Percentiles rank a stretch among this genome's conserved stretches.
Conservation (phyloP, 768 basidiomycete genomes). For the Rhodotorula paludigena region DNA sequence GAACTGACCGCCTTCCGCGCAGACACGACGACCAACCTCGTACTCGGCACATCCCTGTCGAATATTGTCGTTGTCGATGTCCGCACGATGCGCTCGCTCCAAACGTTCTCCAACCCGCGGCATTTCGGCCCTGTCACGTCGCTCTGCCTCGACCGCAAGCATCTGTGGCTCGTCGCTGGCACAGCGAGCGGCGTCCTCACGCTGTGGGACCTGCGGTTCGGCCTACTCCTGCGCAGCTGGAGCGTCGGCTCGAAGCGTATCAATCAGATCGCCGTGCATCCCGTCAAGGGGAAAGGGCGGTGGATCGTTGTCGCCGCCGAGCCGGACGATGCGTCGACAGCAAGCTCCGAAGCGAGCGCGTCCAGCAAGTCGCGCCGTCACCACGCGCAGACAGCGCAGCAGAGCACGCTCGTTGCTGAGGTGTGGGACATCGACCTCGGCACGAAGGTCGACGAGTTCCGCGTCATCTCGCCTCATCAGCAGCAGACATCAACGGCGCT, state of each 20-base stretch:
- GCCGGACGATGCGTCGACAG: background rate
- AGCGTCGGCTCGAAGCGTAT: conserved; percentile 57
- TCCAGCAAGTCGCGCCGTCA: background rate
- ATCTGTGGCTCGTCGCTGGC: conserved; percentile 81
- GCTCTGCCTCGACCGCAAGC: conserved; percentile 75
- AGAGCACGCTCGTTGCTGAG: conserved; percentile 57
- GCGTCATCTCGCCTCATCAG: conserved; percentile 6
- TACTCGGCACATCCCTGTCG: conserved; percentile 80
- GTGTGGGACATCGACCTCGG: conserved; percentile 90
- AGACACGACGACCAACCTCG: conserved; percentile 74
- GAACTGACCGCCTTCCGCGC: no score
- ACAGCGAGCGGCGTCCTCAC: conserved; percentile 78
- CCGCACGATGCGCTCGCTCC: conserved; percentile 71
- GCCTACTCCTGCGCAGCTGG: conserved; percentile 82
- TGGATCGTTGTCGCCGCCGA: conserved; percentile 78
- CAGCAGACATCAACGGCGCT: conserved; percentile 27
- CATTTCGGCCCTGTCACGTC: conserved; percentile 79
- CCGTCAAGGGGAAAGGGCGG: conserved; percentile 75
- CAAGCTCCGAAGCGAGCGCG: background rate
- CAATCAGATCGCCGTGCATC: conserved; percentile 73
- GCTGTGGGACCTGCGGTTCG: conserved; percentile 94
- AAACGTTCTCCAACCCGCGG: conserved; percentile 77
- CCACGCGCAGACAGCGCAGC: conserved; percentile 2
- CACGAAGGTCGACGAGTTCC: conserved; percentile 69
- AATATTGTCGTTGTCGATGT: conserved; percentile 71